phyloP scores from a whole-genome alignment of 805 yeast species.

The Zygosaccharomyces lentus region DNA sequence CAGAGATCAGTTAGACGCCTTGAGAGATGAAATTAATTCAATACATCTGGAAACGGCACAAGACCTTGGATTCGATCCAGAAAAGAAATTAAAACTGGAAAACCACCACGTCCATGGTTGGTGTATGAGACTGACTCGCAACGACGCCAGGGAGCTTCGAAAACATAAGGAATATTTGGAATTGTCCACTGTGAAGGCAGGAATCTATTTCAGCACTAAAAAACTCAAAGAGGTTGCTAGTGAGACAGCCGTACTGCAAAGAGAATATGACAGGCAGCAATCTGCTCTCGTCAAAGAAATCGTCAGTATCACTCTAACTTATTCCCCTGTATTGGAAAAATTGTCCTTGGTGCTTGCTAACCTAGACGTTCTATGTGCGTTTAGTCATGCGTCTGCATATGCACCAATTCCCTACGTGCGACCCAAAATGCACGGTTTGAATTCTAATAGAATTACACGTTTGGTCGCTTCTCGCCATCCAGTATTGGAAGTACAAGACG shows the following conservation, averaged over 20 bases:
- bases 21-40: constrained; percentile 51
- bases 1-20: constrained; percentile 50
- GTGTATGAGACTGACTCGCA: constrained; percentile 90
- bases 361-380: constrained; percentile 77
- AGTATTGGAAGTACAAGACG: constrained; percentile 88
- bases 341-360: constrained; percentile 62
- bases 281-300: constrained; percentile 77
- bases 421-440: constrained; percentile 61
- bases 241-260: constrained; percentile 53
- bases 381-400: constrained; percentile 77
- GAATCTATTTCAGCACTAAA: constrained; percentile 82
- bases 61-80: constrained; percentile 75
- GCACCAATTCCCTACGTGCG: constrained; percentile 79
- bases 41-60: constrained; percentile 65
- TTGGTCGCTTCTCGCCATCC: constrained; percentile 89
- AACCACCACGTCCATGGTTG: constrained; percentile 86
- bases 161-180: constrained; percentile 57
- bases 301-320: constrained; percentile 73
- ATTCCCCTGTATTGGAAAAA: constrained; percentile 70
- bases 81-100: constrained; percentile 85
- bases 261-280: constrained; percentile 72
- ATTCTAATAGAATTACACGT: constrained; percentile 45
- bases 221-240: constrained; percentile 56
- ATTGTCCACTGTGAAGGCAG: constrained; percentile 89
- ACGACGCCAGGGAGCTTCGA: constrained; percentile 78